Evolutionary conservation across 2,329 filamentous ascomycete species (phyloP).

Genomic region (Fusarium mexicanum): DNA sequence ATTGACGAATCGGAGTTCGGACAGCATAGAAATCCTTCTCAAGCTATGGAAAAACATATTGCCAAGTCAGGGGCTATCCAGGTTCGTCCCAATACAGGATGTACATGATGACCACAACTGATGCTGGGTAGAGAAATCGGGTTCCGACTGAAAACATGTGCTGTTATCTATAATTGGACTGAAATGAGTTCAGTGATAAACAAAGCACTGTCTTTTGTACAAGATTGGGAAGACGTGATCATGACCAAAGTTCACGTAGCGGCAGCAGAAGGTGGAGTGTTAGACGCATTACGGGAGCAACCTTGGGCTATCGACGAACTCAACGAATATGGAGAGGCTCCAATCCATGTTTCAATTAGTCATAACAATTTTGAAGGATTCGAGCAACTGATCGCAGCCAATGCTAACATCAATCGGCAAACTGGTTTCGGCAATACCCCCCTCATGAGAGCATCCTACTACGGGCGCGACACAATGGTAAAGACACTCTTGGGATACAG

Average conservation of each 20-base stretch:
- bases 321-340: accelerated
- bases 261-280: background rate
- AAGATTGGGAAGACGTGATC: accelerated
- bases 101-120: too few relatives aligned
- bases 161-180: too few relatives aligned
- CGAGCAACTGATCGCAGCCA: background rate
- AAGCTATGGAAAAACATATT: constrained; percentile 22
- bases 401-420: background rate
- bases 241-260: background rate
- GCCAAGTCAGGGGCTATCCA: constrained; percentile 2
- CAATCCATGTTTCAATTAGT: accelerated
- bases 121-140: too few relatives aligned
- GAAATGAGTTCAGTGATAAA: background rate
- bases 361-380: accelerated
- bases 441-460: accelerated
- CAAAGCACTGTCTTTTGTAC: background rate
- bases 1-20: accelerated
- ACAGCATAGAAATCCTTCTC: background rate
- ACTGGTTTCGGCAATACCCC: accelerated
- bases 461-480: accelerated
- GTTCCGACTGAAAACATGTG: too few relatives aligned
- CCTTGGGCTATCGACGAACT: constrained; percentile 4
- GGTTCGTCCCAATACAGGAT: background rate
- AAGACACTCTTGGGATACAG: background rate
- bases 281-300: background rate